Conservation (phyloP, 2,329 filamentous ascomycete genomes). For the Xylaria arbuscula region DNA sequence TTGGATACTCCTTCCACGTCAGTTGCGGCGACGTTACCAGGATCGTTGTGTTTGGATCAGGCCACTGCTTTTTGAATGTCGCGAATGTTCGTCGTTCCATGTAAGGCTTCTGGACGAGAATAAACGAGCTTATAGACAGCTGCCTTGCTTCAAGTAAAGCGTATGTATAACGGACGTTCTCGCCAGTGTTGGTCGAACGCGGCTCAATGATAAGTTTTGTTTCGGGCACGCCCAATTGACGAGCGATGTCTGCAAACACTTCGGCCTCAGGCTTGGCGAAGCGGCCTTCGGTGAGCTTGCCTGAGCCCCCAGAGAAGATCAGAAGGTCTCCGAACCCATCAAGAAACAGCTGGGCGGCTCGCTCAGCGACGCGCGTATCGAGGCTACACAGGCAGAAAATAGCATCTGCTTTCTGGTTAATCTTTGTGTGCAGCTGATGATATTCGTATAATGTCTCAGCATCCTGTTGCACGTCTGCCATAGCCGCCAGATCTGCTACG, state of each 20-base stretch:
- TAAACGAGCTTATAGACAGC: constrained; percentile 49
- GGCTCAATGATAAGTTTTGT: constrained; percentile 55
- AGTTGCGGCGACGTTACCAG: constrained; percentile 56
- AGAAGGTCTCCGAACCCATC: constrained; percentile 54
- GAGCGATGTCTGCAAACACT: constrained; percentile 56
- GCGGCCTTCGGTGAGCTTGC: constrained; percentile 54
- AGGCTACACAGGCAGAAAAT: constrained; percentile 62
- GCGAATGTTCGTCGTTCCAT: constrained; percentile 61
- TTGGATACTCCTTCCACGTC: constrained; percentile 55
- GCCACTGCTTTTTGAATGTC: constrained; percentile 61
- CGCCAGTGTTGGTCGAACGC: constrained; percentile 58
- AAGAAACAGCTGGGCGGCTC: constrained; percentile 57
- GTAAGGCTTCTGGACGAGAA: constrained; percentile 62
- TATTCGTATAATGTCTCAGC: constrained; percentile 57
- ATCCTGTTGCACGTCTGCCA: constrained; percentile 46
- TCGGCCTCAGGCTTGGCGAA: constrained; percentile 57
- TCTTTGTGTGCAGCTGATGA: constrained; percentile 55
- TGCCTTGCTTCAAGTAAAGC: constrained; percentile 49
- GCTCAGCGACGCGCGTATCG: constrained; percentile 57
- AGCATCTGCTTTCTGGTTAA: constrained; percentile 52
- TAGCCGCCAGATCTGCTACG: not conserved
- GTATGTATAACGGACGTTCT: constrained; percentile 59
- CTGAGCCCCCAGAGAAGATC: constrained; percentile 58
- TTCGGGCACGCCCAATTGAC: constrained; percentile 54
- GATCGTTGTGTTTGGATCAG: constrained; percentile 50